These are phyloP conservation scores for Colletotrichum liriopes DNA, from an alignment of 2,329 filamentous ascomycete genomes.

Conservation along the genomic window DNA sequence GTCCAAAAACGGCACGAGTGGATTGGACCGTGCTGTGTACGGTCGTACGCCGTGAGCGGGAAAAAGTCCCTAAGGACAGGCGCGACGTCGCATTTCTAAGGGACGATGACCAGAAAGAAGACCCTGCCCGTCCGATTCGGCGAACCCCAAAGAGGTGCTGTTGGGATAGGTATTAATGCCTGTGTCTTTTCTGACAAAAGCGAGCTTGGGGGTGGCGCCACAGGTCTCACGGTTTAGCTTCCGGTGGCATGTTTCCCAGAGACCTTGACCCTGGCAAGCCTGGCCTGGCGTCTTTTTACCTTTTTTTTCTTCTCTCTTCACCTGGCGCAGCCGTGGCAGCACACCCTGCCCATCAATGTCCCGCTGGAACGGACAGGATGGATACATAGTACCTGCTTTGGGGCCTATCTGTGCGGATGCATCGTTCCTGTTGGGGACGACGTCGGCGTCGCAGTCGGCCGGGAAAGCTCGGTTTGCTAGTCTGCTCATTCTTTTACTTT, in stretches of 20 bases:
- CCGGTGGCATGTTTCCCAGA: slow-evolving; percentile 31
- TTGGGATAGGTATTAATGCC: not conserved
- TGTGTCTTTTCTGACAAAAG: not conserved
- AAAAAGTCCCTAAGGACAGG: slow-evolving; percentile 23
- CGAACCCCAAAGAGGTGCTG: not conserved
- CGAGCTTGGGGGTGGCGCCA: slow-evolving; percentile 27
- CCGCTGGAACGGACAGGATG: slow-evolving; percentile 13
- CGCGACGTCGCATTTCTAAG: slow-evolving; percentile 15
- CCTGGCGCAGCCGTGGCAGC: not conserved
- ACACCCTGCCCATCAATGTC: not conserved
- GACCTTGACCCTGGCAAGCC: slow-evolving; percentile 11
- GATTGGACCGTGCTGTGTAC: not conserved
- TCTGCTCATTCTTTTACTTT: not conserved
- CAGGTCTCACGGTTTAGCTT: slow-evolving; percentile 26
- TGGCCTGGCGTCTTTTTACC: not conserved
- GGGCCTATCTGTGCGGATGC: not conserved
- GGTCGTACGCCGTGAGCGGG: not conserved
- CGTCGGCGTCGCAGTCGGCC: not conserved
- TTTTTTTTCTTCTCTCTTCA: not conserved
- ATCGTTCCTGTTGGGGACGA: not conserved
- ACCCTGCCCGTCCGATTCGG: not conserved
- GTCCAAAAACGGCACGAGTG: slow-evolving; percentile 12
- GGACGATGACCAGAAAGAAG: not conserved
- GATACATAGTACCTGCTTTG: slow-evolving; percentile 1
- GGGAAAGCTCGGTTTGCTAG: slow-evolving; percentile 14